Evolutionary conservation across 2,329 filamentous ascomycete genomes (phyloP), one percentile per base, ranked within the genome.

Genomic region (Epichloe sylvatica): DNA sequence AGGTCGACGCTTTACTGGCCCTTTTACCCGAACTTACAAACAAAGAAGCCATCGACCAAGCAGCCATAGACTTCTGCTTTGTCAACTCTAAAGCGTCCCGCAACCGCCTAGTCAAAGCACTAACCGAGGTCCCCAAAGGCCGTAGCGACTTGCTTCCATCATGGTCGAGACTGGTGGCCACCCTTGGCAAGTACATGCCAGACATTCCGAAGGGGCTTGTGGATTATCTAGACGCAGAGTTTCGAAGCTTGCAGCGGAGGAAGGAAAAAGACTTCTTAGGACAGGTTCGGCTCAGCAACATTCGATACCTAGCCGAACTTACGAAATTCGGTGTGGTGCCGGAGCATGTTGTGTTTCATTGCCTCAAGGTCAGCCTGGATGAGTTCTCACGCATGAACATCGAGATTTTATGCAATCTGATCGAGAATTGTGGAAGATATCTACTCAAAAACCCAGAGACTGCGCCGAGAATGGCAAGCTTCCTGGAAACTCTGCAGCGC

Each of bases 351-450:
- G 94, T 98, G 49, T 98, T 98, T 62, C 92, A 98, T 62, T 98
- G 92, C 63, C 80, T 98, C 59, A 98, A 96, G 66, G 91, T 98
- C 64, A 94, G 91, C 57, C 71, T 98, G 30, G 92, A 98, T 60
- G 92, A 98, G 61, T 98, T 98, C 62, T 96, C 92, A 2, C 80
- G 91, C 53, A 96, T 96, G 86, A 98, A 98, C 61, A 96, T 98
- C 55, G 94, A 98, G 65, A 96, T 98, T 58, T 91, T 98, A 55
- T 94, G 90, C 60, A 94, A 94, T 60, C 74, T 98, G 30, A 75
- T 98, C 21, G 92, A 98, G 65, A 97, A 97, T 55, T 98, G 94
- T 61, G 92, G 92, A 41, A 81, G 92, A 17, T 98, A 96, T 66
- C 73, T 98, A 21, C 76, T 98, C 51, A 86, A 91, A 46, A 97